phyloP scores from a whole-genome alignment of 176 grass and related monocot species.

The Phoenix dactylifera region DNA sequence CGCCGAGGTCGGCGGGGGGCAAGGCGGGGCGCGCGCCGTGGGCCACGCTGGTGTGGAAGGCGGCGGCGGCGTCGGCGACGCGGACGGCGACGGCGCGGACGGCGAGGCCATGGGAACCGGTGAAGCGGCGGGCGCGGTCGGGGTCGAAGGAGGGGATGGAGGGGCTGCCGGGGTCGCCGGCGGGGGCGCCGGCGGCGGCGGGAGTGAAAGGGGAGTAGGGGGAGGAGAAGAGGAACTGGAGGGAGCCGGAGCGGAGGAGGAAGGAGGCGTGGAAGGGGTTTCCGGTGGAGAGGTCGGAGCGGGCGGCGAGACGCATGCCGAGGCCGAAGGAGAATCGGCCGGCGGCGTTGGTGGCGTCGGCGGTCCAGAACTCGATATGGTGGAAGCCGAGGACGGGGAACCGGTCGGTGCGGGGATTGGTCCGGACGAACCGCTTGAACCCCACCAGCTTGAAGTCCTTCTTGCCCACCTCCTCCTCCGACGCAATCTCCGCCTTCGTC shows the following conservation, averaged over 20 bases:
- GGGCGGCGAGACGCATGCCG: constrained; percentile 50
- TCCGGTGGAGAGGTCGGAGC: constrained; percentile 82
- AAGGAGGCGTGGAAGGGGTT: constrained; percentile 73
- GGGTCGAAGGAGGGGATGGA: constrained; percentile 59
- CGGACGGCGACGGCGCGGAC: constrained; percentile 61
- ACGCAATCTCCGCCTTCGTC: neutral
- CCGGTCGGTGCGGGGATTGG: constrained; percentile 48
- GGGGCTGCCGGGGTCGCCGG: neutral
- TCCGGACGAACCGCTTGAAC: constrained; percentile 23
- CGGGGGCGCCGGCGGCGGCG: constrained; percentile 18
- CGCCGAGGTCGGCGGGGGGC: constrained; percentile 44
- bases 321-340: constrained; percentile 79
- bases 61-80: constrained; percentile 60
- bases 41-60: constrained; percentile 59
- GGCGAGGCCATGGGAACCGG: constrained; percentile 53
- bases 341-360: constrained; percentile 46
- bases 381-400: constrained; percentile 64
- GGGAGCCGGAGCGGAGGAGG: constrained; percentile 57
- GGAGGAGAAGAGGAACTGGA: constrained; percentile 78
- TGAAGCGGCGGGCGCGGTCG: constrained; percentile 33
- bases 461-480: neutral
- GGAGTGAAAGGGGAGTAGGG: constrained; percentile 34
- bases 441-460: constrained; percentile 35
- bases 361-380: constrained; percentile 87
- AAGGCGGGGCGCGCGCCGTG: constrained; percentile 67